A percentile compares a stretch with the other conserved stretches of the same genome.
These are phyloP conservation scores for Russula earlei DNA, from an alignment of 768 basidiomycete species.

Conservation along the genomic window DNA sequence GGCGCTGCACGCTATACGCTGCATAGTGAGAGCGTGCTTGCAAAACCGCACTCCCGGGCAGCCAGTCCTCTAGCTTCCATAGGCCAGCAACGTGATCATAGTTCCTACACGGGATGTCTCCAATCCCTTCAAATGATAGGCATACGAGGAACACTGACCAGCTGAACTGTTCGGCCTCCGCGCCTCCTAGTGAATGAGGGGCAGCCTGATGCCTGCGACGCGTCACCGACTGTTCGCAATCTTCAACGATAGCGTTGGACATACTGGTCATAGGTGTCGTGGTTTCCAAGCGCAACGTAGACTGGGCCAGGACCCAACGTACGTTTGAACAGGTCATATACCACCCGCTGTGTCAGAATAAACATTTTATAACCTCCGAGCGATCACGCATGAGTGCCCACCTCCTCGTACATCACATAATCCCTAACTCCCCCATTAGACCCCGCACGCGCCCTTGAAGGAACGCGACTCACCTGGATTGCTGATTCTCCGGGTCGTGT, in stretches of 20 bases:
- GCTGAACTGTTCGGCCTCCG: conserved; percentile 50
- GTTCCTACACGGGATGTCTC: conserved; percentile 39
- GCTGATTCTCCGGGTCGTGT: conserved; percentile 58
- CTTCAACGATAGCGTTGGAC: conserved; percentile 15
- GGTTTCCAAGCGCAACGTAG: conserved; percentile 68
- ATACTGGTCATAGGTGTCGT: conserved; percentile 63
- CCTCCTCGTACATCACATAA: conserved; percentile 57
- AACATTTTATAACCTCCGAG: neutral
- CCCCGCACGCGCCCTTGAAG: neutral
- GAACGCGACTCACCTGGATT: conserved; percentile 40
- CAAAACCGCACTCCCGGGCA: conserved; percentile 44
- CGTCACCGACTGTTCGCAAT: neutral
- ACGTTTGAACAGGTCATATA: conserved; percentile 59
- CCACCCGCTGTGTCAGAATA: conserved; percentile 35
- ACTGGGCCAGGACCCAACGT: conserved; percentile 61
- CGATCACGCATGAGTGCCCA: conserved; percentile 20
- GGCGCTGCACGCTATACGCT: conserved; percentile 59
- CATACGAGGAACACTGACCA: conserved; percentile 34
- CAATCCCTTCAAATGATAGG: neutral
- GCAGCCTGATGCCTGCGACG: conserved; percentile 50
- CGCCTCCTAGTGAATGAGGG: conserved; percentile 45
- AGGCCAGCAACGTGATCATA: conserved; percentile 65
- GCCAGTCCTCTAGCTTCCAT: conserved; percentile 65
- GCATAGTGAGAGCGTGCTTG: conserved; percentile 60
- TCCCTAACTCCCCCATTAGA: conserved; percentile 32